Conservation (phyloP, 805 yeast species). For the Candida ulmi region DNA sequence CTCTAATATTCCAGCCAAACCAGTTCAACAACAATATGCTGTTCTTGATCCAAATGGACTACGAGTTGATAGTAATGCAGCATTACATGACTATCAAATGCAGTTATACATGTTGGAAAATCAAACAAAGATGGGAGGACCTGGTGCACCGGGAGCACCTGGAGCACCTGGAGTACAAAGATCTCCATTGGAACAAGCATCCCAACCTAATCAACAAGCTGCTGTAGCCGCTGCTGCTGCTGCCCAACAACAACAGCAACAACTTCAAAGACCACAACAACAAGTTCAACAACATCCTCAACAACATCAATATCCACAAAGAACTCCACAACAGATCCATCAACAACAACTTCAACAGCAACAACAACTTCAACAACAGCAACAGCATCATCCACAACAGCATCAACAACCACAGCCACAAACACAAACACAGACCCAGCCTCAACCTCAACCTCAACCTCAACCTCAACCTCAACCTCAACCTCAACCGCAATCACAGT, state of each 20-base stretch:
- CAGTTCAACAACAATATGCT: constrained; percentile 1
- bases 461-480: constrained; percentile 2
- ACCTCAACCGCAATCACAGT: constrained; percentile 1
- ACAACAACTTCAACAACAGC: constrained; percentile 1
- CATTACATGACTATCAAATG: constrained; percentile 76
- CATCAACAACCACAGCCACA: not conserved
- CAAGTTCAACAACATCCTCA: not conserved
- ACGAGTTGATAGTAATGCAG: constrained; percentile 31
- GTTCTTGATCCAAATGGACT: constrained; percentile 10
- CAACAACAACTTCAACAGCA: not conserved
- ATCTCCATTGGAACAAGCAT: not conserved
- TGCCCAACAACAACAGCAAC: constrained; percentile 2
- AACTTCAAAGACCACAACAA: not conserved
- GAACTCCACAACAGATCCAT: not conserved
- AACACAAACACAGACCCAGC: not conserved
- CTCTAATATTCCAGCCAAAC: no score
- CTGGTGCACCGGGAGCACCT: no score
- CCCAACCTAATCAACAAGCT: constrained; percentile 1
- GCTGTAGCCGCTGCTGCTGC: not conserved
- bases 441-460: not conserved
- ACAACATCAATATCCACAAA: not conserved
- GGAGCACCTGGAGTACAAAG: constrained; percentile 3
- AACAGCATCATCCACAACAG: not conserved
- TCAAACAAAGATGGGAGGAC: constrained; percentile 45
- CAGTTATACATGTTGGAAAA: constrained; percentile 71